Percentiles rank a stretch among this genome's conserved stretches.
phyloP scores from a whole-genome alignment of 345 rosid species.

The Syzygium oleosum region DNA sequence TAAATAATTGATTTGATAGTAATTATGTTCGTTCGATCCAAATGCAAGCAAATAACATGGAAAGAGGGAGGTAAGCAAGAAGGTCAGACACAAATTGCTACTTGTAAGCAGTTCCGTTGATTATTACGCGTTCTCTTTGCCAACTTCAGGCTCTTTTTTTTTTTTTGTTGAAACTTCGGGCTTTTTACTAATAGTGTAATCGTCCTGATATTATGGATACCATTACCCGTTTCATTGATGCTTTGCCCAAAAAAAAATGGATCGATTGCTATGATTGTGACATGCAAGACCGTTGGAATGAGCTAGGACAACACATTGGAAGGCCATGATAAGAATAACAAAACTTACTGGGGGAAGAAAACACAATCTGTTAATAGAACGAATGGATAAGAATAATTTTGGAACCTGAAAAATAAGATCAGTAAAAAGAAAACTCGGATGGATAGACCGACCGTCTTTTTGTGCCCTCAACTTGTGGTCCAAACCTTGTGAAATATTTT shows the following conservation, averaged over 20 bases:
- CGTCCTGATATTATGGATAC: not conserved
- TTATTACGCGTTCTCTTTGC: not conserved
- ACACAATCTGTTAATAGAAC: not conserved
- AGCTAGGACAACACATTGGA: not conserved
- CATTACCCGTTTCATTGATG: not conserved
- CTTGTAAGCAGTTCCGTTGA: not conserved
- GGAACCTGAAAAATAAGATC: not conserved
- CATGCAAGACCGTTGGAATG: not conserved
- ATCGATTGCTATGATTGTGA: not conserved
- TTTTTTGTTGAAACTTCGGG: not conserved
- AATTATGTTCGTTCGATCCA: not conserved
- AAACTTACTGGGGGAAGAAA: not conserved
- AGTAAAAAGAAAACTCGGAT: not conserved
- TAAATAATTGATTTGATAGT: not conserved
- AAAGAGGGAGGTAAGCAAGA: not conserved
- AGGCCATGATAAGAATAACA: not conserved
- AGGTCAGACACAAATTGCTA: not conserved
- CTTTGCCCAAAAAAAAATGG: not conserved
- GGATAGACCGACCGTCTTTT: not conserved
- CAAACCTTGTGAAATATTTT: not conserved
- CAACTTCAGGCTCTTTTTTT: not conserved
- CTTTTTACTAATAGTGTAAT: not conserved
- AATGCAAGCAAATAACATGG: not conserved
- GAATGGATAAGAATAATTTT: not conserved
- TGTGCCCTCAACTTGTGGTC: not conserved